Percentiles rank a stretch among this genome's conserved stretches.
These are phyloP conservation scores for Aspergillus flavus DNA, from an alignment of 2,329 filamentous ascomycete species.

Conservation along the genomic window DNA sequence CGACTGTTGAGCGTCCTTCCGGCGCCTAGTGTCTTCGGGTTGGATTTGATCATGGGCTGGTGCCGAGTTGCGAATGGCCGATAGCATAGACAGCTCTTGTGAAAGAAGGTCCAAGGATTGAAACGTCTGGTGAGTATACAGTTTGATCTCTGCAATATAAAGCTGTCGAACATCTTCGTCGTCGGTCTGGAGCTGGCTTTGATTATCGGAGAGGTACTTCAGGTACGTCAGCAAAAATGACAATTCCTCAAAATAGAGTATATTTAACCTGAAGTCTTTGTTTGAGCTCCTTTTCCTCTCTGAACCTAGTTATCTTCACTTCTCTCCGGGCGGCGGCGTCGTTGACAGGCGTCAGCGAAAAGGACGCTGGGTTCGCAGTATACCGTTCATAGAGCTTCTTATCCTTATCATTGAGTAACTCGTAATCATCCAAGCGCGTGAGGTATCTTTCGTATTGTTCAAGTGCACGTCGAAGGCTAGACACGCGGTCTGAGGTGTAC, in stretches of 20 bases:
- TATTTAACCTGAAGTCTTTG: constrained; percentile 70
- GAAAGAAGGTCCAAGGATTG: constrained; percentile 84
- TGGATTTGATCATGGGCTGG: constrained; percentile 39
- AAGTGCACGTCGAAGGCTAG: constrained; percentile 65
- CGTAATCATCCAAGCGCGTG: constrained; percentile 75
- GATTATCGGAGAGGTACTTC: constrained; percentile 63
- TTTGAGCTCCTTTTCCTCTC: constrained; percentile 82
- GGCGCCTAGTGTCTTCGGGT: constrained; percentile 43
- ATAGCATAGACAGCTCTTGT: constrained; percentile 80
- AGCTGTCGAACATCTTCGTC: constrained; percentile 81
- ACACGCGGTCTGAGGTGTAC: constrained; percentile 66
- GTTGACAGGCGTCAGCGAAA: constrained; percentile 69
- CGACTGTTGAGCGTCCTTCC: constrained; percentile 54
- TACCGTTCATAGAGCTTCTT: constrained; percentile 73
- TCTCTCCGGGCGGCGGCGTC: constrained; percentile 73
- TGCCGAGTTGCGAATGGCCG: constrained; percentile 62
- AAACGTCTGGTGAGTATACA: constrained; percentile 78
- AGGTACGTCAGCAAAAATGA: constrained; percentile 34
- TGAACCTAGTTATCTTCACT: constrained; percentile 83
- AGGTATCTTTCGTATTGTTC: constrained; percentile 78
- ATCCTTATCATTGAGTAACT: constrained; percentile 66
- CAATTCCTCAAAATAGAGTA: constrained; percentile 10
- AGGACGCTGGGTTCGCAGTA: constrained; percentile 69
- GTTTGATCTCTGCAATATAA: constrained; percentile 73
- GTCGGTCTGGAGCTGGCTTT: constrained; percentile 68